Conservation (phyloP, 2,329 filamentous ascomycete species). For the Lachnum nothofagi region DNA sequence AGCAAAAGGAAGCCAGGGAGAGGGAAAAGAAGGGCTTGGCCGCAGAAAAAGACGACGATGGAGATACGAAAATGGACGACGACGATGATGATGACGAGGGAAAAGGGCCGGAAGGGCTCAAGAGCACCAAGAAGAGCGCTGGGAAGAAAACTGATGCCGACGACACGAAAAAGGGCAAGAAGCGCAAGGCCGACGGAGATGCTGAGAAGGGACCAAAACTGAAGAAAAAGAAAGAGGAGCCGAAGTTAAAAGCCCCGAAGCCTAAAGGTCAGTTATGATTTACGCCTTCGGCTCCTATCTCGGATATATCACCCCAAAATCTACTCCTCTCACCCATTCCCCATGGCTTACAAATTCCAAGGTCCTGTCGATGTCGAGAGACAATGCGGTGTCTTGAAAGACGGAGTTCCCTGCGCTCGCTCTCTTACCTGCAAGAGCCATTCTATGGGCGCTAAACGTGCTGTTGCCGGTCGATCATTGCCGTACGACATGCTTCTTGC, state of each 20-base stretch:
- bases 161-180: constrained; percentile 61
- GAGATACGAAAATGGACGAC: constrained; percentile 35
- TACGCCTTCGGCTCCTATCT: not conserved
- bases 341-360: constrained; percentile 26
- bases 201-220: constrained; percentile 78
- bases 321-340: not conserved
- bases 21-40: constrained; percentile 40
- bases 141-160: constrained; percentile 60
- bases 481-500: constrained; percentile 90
- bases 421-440: constrained; percentile 93
- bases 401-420: constrained; percentile 80
- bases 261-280: constrained; percentile 58
- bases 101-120: constrained; percentile 34
- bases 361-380: constrained; percentile 88
- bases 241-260: constrained; percentile 76
- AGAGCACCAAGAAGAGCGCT: constrained; percentile 56
- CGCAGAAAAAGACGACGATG: constrained; percentile 30
- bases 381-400: constrained; percentile 85
- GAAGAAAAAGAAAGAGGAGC: constrained; percentile 94
- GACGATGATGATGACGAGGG: constrained; percentile 39
- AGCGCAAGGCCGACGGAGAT: constrained; percentile 70
- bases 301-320: not conserved
- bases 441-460: constrained; percentile 88
- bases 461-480: constrained; percentile 77
- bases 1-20: constrained; percentile 33